Evolutionary conservation across 2,329 filamentous ascomycete genomes (phyloP).

Genomic region (Hymenoscyphus scutula): DNA sequence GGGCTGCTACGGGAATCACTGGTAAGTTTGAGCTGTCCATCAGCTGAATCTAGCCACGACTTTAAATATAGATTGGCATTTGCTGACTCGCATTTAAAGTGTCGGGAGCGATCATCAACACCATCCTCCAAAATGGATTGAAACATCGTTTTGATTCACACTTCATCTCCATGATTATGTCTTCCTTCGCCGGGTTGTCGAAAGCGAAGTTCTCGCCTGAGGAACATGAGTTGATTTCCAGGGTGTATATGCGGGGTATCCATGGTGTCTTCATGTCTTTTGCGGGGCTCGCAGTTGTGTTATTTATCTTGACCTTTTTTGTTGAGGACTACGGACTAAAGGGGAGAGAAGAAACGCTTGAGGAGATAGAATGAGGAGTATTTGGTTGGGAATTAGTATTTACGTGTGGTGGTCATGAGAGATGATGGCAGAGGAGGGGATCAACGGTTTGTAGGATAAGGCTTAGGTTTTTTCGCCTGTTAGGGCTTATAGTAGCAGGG

Average conservation of each 20-base stretch:
- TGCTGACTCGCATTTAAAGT: neutral
- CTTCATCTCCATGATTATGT: constrained; percentile 3
- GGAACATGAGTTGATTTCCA: constrained; percentile 16
- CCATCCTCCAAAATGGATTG: constrained; percentile 6
- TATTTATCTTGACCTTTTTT: neutral
- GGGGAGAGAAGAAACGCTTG: neutral
- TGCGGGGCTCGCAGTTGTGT: neutral
- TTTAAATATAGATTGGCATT: too few species aligned
- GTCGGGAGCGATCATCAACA: constrained; percentile 14
- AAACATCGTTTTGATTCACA: neutral
- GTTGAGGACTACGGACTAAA: neutral
- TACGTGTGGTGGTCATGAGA: too few species aligned
- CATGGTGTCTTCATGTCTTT: constrained; percentile 28
- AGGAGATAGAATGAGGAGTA: neutral
- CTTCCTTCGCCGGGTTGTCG: constrained; percentile 7
- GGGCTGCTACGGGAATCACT: constrained; percentile 27
- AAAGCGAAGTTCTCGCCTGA: neutral
- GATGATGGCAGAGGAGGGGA: too few species aligned
- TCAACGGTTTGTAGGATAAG: too few species aligned
- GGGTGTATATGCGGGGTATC: constrained; percentile 30
- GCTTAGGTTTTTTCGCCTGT: too few species aligned
- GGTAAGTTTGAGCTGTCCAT: neutral
- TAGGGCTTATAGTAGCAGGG: too few species aligned
- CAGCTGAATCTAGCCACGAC: too few species aligned
- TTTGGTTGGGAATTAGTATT: too few species aligned